Evolutionary conservation across 129 eudicot species (phyloP).

Genomic region (Daucus carota): DH1_v3.0 NC_030384.2:30887501-30888000

Average conservation of each 20-base stretch:
- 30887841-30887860: constrained; percentile 33
- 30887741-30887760: not conserved
- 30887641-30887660: constrained; percentile 88
- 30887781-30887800: not conserved
- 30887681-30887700: constrained; percentile 65
- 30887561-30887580: constrained; percentile 68
- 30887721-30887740: not conserved
- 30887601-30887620: constrained; percentile 93
- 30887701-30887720: not conserved
- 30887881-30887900: constrained; percentile 73
- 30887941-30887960: constrained; percentile 98
- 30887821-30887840: no score
- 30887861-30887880: constrained; percentile 39
- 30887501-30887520: not conserved
- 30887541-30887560: not conserved
- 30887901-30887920: constrained; percentile 87
- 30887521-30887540: not conserved
- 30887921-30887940: constrained; percentile 97
- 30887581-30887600: constrained; percentile 87
- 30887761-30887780: not conserved
- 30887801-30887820: not conserved
- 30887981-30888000: constrained; percentile 18
- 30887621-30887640: constrained; percentile 89
- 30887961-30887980: constrained; percentile 98
- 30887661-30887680: constrained; percentile 71